Evolutionary conservation across 352 stramenopile genomes (phyloP).

Genomic region (Phytophthora citrophthora): DNA sequence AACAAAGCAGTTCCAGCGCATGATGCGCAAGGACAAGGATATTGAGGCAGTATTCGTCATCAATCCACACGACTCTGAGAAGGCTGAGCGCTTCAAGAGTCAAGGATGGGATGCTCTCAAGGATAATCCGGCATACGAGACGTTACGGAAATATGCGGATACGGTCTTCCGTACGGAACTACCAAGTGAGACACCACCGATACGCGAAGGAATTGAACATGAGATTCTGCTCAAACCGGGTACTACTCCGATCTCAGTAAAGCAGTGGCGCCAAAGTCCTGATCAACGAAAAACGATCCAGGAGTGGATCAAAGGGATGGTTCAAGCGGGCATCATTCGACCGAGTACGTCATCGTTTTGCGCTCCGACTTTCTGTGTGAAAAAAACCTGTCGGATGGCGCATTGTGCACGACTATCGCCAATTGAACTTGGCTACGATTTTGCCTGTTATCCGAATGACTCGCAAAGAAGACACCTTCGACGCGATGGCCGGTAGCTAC

Average conservation of each 20-base stretch:
- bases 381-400: conserved; percentile 12
- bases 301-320: neutral
- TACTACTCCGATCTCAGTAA: conserved; percentile 2
- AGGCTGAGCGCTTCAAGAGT: no score
- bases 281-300: conserved; percentile 5
- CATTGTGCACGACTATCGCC: conserved; percentile 9
- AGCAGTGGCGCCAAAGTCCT: conserved; percentile 7
- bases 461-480: conserved; percentile 9
- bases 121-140: no score
- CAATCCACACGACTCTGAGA: no score
- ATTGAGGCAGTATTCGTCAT: neutral
- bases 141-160: no score
- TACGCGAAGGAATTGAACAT: no score
- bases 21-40: conserved; percentile 1
- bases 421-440: neutral
- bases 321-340: no score
- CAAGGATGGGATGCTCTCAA: no score
- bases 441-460: conserved; percentile 3
- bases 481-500: no score
- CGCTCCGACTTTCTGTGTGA: neutral
- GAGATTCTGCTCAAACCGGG: neutral
- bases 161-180: no score
- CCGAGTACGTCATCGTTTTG: neutral
- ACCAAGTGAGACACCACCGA: no score
- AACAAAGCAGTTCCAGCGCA: conserved; percentile 1